A percentile compares a stretch with the other conserved stretches of the same genome.
These are phyloP conservation scores for Phytophthora multivora DNA, from an alignment of 352 stramenopile genomes.

Conservation along the genomic window DNA sequence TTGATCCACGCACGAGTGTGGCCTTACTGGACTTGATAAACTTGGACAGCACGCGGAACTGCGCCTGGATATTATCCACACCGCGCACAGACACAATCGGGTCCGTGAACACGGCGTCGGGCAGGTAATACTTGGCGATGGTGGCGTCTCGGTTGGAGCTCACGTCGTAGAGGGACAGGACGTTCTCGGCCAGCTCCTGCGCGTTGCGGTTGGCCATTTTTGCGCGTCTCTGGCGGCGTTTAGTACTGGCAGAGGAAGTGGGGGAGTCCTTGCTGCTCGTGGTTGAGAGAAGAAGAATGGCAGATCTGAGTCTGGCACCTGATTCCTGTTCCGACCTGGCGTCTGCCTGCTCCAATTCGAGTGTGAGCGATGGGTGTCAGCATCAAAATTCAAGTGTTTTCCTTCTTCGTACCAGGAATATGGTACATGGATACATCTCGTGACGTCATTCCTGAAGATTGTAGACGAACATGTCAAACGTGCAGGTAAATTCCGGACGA, in stretches of 20 bases:
- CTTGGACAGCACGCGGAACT: constrained; percentile 81
- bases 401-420: background rate
- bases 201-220: constrained; percentile 71
- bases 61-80: constrained; percentile 83
- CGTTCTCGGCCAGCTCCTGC: constrained; percentile 78
- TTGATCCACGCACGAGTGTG: constrained; percentile 81
- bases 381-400: background rate
- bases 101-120: constrained; percentile 82
- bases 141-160: constrained; percentile 66
- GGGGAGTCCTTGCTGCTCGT: background rate
- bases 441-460: constrained; percentile 17
- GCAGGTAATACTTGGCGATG: constrained; percentile 79
- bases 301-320: constrained; percentile 1
- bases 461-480: constrained; percentile 17
- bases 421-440: constrained; percentile 25
- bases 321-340: constrained; percentile 9
- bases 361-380: constrained; percentile 21
- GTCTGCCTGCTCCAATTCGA: constrained; percentile 9
- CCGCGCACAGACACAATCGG: constrained; percentile 75
- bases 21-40: constrained; percentile 81
- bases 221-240: constrained; percentile 1
- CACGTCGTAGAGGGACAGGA: constrained; percentile 87
- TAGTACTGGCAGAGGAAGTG: background rate
- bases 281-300: background rate
- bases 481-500: constrained; percentile 21